These are phyloP conservation scores for Chrysoporthe cubensis DNA, from an alignment of 2,329 filamentous ascomycete genomes.

Conservation along the genomic window DNA sequence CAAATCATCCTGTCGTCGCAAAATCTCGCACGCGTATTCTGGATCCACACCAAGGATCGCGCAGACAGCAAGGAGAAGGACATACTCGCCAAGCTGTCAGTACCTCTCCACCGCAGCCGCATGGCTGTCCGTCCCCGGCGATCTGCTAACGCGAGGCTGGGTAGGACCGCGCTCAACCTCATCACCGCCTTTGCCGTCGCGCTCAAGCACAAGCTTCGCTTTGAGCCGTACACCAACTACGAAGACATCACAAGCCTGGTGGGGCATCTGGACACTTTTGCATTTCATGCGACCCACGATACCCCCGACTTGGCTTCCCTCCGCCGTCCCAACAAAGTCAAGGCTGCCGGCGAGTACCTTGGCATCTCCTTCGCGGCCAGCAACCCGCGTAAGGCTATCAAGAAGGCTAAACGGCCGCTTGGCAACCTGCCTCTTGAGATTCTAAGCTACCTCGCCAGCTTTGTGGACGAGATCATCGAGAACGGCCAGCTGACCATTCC, in stretches of 20 bases:
- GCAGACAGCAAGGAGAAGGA: constrained; percentile 63
- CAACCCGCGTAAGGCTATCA: constrained; percentile 72
- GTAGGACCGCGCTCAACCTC: constrained; percentile 65
- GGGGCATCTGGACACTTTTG: constrained; percentile 69
- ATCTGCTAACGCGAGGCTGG: constrained; percentile 10
- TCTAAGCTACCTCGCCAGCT: constrained; percentile 65
- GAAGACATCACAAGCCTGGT: constrained; percentile 67
- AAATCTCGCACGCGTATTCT: constrained; percentile 76
- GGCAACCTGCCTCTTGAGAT: constrained; percentile 76
- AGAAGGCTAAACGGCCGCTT: constrained; percentile 66
- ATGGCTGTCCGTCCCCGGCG: neutral
- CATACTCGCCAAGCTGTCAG: constrained; percentile 63
- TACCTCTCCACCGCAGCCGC: constrained; percentile 2
- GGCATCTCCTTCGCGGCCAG: constrained; percentile 70
- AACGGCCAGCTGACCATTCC: constrained; percentile 52
- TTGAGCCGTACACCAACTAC: constrained; percentile 73
- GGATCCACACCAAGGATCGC: constrained; percentile 75
- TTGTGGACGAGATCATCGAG: constrained; percentile 59
- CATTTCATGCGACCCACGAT: constrained; percentile 47
- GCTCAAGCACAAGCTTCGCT: constrained; percentile 74
- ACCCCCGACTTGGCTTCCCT: constrained; percentile 43
- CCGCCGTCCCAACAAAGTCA: constrained; percentile 45
- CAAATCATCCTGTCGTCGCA: constrained; percentile 65
- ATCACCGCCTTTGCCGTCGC: constrained; percentile 70
- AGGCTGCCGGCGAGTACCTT: constrained; percentile 64